Percentiles rank a stretch among this genome's conserved stretches.
These are phyloP conservation scores for Teunomyces pallodes DNA, from an alignment of 805 yeast species.

Conservation along the genomic window DNA sequence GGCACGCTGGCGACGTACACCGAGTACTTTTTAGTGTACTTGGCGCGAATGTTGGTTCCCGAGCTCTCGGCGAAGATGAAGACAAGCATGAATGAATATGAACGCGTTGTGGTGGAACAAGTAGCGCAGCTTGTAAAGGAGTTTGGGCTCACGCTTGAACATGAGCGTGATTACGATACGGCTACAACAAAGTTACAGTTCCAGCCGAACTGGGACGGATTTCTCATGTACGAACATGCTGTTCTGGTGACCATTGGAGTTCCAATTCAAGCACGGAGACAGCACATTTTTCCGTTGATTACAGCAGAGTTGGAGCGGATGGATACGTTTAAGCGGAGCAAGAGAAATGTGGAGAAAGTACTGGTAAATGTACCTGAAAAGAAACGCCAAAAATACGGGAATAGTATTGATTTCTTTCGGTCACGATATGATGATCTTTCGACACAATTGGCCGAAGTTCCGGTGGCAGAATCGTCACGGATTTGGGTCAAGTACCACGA, in stretches of 20 bases:
- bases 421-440: slow-evolving; percentile 34
- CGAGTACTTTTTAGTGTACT: slow-evolving; percentile 33
- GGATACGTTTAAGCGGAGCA: slow-evolving; percentile 5
- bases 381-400: slow-evolving; percentile 24
- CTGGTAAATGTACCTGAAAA: slow-evolving; percentile 13
- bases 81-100: slow-evolving; percentile 24
- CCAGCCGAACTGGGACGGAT: slow-evolving; percentile 36
- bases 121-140: slow-evolving; percentile 38
- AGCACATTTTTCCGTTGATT: slow-evolving; percentile 36
- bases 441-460: slow-evolving; percentile 22
- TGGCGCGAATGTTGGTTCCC: slow-evolving; percentile 31
- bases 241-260: slow-evolving; percentile 6
- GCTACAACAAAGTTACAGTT: slow-evolving; percentile 24
- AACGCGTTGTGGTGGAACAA: slow-evolving; percentile 30
- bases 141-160: slow-evolving; percentile 40
- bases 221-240: slow-evolving; percentile 24
- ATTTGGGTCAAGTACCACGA: slow-evolving; percentile 89
- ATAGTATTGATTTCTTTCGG: slow-evolving; percentile 39
- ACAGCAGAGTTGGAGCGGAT: slow-evolving; percentile 31
- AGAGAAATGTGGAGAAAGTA: slow-evolving; percentile 20
- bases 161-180: slow-evolving; percentile 33
- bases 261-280: slow-evolving; percentile 27
- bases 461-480: slow-evolving; percentile 38
- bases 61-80: slow-evolving; percentile 23
- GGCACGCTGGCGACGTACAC: slow-evolving; percentile 23